Conservation (phyloP, 2,329 filamentous ascomycete species). For the Fusarium buharicum region DNA sequence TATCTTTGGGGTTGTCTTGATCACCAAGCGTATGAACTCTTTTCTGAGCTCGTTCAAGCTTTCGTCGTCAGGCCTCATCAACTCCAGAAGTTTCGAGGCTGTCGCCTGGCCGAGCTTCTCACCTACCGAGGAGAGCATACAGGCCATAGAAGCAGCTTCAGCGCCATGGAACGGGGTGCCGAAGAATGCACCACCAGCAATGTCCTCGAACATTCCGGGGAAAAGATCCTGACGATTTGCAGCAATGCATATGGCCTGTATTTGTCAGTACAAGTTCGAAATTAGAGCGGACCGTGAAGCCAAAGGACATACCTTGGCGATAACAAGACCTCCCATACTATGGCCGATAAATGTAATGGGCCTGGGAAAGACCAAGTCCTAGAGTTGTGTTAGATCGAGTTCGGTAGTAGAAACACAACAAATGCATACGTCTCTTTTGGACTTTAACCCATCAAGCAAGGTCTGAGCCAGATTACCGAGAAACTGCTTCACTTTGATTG, state of each 20-base stretch:
- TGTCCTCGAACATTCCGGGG: constrained; percentile 54
- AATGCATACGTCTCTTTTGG: constrained; percentile 49
- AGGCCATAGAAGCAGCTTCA: constrained; percentile 50
- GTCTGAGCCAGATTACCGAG: constrained; percentile 53
- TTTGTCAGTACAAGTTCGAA: not conserved
- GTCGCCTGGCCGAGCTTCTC: constrained; percentile 49
- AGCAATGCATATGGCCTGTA: constrained; percentile 45
- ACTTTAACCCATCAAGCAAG: constrained; percentile 50
- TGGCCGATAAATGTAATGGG: constrained; percentile 58
- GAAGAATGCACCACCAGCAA: constrained; percentile 54
- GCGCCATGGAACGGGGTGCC: constrained; percentile 56
- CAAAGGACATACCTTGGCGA: constrained; percentile 51
- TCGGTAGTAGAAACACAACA: not conserved
- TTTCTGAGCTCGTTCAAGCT: constrained; percentile 51
- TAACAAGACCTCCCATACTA: constrained; percentile 57
- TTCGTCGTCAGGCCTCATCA: constrained; percentile 55
- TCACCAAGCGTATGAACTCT: constrained; percentile 52
- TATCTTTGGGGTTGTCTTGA: constrained; percentile 51
- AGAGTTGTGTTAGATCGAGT: not conserved
- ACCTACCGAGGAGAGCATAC: constrained; percentile 51
- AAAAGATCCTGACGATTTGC: constrained; percentile 51
- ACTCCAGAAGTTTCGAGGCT: constrained; percentile 52
- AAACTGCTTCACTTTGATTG: constrained; percentile 55
- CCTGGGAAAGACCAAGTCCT: constrained; percentile 34
- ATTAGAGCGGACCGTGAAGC: not conserved